Conservation (phyloP, 2,329 filamentous ascomycete genomes). For the Colletotrichum sp. region DNA sequence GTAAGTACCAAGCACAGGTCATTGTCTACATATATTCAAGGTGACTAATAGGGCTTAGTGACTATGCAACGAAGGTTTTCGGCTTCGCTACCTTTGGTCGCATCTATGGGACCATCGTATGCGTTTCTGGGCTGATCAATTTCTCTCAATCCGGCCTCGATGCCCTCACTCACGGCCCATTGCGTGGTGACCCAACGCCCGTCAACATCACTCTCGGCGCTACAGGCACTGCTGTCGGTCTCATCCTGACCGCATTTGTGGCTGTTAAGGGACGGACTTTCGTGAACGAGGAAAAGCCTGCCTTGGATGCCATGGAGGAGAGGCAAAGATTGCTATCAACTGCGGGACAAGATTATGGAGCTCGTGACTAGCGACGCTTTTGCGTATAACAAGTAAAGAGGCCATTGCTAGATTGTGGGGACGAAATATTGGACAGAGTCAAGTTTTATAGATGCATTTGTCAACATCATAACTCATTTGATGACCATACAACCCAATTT, state of each 20-base stretch:
- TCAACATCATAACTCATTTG: not conserved
- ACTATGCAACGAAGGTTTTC: conserved; percentile 81
- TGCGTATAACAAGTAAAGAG: not conserved
- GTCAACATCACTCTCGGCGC: conserved; percentile 64
- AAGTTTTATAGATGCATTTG: not conserved
- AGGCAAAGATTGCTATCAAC: conserved; percentile 3
- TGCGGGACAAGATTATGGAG: not conserved
- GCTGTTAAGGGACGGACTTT: conserved; percentile 21
- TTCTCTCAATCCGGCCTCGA: conserved; percentile 74
- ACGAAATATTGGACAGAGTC: accelerated
- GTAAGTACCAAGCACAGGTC: conserved; percentile 30
- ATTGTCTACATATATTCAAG: accelerated
- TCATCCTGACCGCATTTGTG: conserved; percentile 60
- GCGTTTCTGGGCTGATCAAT: conserved; percentile 72
- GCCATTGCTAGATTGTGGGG: not conserved
- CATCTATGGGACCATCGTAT: conserved; percentile 78
- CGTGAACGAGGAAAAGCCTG: conserved; percentile 8
- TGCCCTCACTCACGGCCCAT: conserved; percentile 65
- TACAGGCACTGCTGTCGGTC: conserved; percentile 58
- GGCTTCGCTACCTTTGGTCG: conserved; percentile 82
- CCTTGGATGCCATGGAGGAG: not conserved
- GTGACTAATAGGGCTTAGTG: conserved; percentile 34
- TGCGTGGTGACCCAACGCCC: conserved; percentile 65
- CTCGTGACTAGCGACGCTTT: not conserved
- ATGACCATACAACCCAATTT: not conserved